Base-by-base conservation (phyloP, 176 grass and related monocot genomes). In the Musa beccarii region DNA sequence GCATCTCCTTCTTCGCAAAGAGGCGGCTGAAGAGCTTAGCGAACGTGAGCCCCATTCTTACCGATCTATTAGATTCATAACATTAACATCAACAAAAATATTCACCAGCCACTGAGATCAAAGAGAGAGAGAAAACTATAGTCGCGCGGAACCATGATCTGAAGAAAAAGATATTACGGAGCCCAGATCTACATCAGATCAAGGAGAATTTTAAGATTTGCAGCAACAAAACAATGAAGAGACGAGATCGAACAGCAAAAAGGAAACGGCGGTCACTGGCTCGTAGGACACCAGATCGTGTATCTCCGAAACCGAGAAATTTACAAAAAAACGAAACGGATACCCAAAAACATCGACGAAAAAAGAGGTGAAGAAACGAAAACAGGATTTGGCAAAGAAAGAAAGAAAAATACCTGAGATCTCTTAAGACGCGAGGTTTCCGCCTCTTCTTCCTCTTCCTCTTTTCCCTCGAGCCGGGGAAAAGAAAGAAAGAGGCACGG, bases 1-100 rank as follows among this genome's bases (percentile, higher is more conserved):
- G 80, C 89, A 92, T 92, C 83, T 89, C 89, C 83, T 81, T 88
- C 79, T 92, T 92, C 9, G 89, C 83, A 75, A 92, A 92, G 69
- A 92, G 89, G 16, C 86, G 86, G 67, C 89, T 92, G 63, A 92
- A 88, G 25, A 92, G 86, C 83, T 92, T 92, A 17, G 89, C 86
- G 65, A 89, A 92, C 26, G 86, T 92, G 59, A 92, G 82, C 29
- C 86, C 89, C 89, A 92, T 92, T 50, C 80, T 86, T n/a, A 57
- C 34, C 55, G 51, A 67, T 16, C 75, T 92, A 70, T 8, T 16
- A 25, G 52, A 71, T 26, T 4, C 53, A 66, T 71, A 68, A 0
- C 65, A 68, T 43, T 11, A 15, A 11, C 23, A 34, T 13, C 11
- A 34, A 68, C 29, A 25, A 49, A 16, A 13, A 68, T 22, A 16